phyloP scores from a whole-genome alignment of 176 grass and related monocot genomes.

The Pontederia crassipes region DNA sequence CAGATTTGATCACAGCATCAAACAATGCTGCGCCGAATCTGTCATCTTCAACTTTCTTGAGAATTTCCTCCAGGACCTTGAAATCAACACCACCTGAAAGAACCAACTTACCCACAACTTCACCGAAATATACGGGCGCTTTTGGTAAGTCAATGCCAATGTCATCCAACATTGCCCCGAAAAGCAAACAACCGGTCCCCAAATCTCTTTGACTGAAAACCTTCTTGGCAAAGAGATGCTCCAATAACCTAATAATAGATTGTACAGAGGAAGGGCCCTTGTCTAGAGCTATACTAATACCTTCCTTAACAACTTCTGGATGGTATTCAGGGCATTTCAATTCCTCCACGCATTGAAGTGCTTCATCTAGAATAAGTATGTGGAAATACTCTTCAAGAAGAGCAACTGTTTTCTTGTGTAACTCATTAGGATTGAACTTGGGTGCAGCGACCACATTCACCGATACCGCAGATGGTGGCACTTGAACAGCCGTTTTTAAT shows the following conservation, averaged over 20 bases:
- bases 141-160: slow-evolving; percentile 85
- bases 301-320: slow-evolving; percentile 84
- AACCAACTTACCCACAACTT: slow-evolving; percentile 49
- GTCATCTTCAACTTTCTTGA: slow-evolving; percentile 68
- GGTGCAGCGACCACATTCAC: slow-evolving; percentile 23
- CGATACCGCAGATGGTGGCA: slow-evolving; percentile 23
- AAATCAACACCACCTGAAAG: slow-evolving; percentile 43
- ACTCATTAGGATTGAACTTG: slow-evolving; percentile 28
- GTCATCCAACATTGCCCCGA: slow-evolving; percentile 62
- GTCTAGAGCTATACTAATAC: slow-evolving; percentile 64
- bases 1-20: slow-evolving; percentile 24
- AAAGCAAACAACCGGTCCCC: slow-evolving; percentile 62
- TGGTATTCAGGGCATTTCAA: slow-evolving; percentile 57
- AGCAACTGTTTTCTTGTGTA: slow-evolving; percentile 68
- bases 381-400: slow-evolving; percentile 90
- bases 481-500: slow-evolving; percentile 32
- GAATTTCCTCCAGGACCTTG: slow-evolving; percentile 48
- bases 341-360: slow-evolving; percentile 84
- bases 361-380: slow-evolving; percentile 68
- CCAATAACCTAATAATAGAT: slow-evolving; percentile 48
- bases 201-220: slow-evolving; percentile 47
- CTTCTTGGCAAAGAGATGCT: slow-evolving; percentile 53
- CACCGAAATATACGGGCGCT: slow-evolving; percentile 68
- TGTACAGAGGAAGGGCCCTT: slow-evolving; percentile 59
- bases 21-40: slow-evolving; percentile 39